Base-by-base conservation (phyloP, 306 rosid genomes). In the Coriaria nepalensis region DNA sequence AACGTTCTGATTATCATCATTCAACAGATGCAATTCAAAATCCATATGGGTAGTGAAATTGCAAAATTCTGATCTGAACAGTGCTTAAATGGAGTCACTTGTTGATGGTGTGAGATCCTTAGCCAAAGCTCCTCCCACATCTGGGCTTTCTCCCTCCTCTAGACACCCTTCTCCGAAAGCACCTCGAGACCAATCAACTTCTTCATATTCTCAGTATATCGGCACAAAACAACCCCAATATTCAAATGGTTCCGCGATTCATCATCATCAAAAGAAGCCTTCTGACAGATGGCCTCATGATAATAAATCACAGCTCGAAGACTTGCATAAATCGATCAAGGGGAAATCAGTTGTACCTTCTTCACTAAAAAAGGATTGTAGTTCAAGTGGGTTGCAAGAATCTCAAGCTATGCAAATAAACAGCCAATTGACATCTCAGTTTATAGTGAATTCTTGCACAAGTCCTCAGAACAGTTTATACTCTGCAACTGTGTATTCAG, bases 401-500 rank as follows among this genome's bases (percentile, higher is more conserved):
- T 69, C 81, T 50, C 73, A 59, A 41, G 61, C 62, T 41, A 71
- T 65, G 33, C 69, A 49, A 53, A 52, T 65, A 14, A 80, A 56
- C 45, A 59, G 60, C 57, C 52, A 60, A 64, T 46, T 38, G 13
- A 49, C 55, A 43, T 59, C 68, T 61, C 83, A 53, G 38, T 40
- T 86, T 3, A 74, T 61, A 51, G 71, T 59, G 50, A 46, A 68
- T 29, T 69, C 55, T 44, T 73, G 79, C 60, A 55, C 82, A 47
- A 92, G 98, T 69, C 95, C 96, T 63, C 83, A 68, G 62, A 75
- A 65, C 55, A 92, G 94, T 68, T 66, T 79, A 55, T 82, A 77
- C 65, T 74, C 97, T 0, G 60, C 76, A 36, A 77, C 87, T 46
- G 53, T 73, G 39, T 90, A 82, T 71, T 67, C 93, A 41, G 93